Evolutionary conservation across 495 filamentous ascomycete genomes (phyloP), one percentile per base, ranked within the genome.

Genomic region (Choiromyces venosus): DNA sequence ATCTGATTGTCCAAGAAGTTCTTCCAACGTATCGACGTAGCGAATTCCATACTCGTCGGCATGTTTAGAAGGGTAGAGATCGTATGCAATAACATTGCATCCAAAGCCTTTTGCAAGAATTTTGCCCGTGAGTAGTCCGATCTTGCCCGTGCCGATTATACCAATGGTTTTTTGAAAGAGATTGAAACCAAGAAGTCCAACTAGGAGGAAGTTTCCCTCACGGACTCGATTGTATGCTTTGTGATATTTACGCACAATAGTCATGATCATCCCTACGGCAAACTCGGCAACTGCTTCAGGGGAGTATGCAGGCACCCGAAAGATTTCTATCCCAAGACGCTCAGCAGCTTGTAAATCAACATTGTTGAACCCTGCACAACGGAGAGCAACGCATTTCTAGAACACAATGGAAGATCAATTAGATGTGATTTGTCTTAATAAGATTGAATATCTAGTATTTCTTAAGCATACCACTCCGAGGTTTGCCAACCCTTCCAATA

Each of bases 271-370:
- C 12, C 89, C 87, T 21, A 91, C 84, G 29, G 90, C 86, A 78
- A 91, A 92, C 83, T 92, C 90, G 75, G 90, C 90, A 4, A 92
- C 90, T 5, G 90, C 88, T 76, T 91, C 89, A 72, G 90, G 90
- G 5, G 87, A 88, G 81, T 92, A 92, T 1, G 89, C 84, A 0
- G 89, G 89, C 33, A 92, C 90, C 70, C 87, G 87, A 72, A 88
- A 89, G 67, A 92, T 89, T 79, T 89, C 87, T 79, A 92, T 78
- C 56, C 87, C 86, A 4, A 90, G 84, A 35, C 77, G 74, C 73
- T 87, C 83, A 73, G 90, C 90, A 0, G 83, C 80, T 10, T 61
- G 42, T 19, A 92, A 84, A 78, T 91, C 87, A 72, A 92, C 85
- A 79, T 91, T 89, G 81, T 92, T 91, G 84, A 85, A 91, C 42